A percentile compares a stretch with the other conserved stretches of the same genome.
phyloP scores from a whole-genome alignment of 192 early-diverging fungal genomes.

The Linnemannia zychae region DNA sequence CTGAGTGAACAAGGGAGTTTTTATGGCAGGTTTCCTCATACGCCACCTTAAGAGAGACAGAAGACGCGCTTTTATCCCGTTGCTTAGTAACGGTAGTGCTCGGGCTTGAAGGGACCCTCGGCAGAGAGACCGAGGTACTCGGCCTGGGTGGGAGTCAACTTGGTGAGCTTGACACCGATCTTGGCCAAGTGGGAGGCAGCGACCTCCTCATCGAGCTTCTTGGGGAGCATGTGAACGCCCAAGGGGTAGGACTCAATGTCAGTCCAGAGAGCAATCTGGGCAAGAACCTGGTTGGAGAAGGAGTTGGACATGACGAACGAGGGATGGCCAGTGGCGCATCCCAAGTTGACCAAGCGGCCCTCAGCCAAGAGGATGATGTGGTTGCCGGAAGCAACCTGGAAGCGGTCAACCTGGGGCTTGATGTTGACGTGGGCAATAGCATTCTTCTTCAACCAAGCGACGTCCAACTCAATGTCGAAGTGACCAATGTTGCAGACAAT shows the following conservation, averaged over 20 bases:
- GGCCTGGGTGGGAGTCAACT: slow-evolving; percentile 58
- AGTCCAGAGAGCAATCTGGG: slow-evolving; percentile 99
- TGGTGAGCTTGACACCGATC: slow-evolving; percentile 95
- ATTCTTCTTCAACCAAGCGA: slow-evolving; percentile 98
- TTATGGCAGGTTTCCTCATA: background rate
- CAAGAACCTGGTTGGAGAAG: slow-evolving; percentile 98
- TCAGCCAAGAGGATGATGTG: slow-evolving; percentile 98
- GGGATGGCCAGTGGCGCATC: slow-evolving; percentile 99
- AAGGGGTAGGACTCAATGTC: slow-evolving; percentile 87
- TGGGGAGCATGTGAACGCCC: slow-evolving; percentile 98
- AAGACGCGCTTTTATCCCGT: background rate
- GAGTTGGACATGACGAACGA: slow-evolving; percentile 99
- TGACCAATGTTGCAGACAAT: slow-evolving; percentile 99
- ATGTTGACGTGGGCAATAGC: slow-evolving; percentile 90
- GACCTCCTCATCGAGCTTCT: slow-evolving; percentile 99
- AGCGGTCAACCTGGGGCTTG: slow-evolving; percentile 99
- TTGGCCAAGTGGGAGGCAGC: slow-evolving; percentile 93
- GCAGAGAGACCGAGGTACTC: slow-evolving; percentile 28
- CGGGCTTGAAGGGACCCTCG: slow-evolving; percentile 93
- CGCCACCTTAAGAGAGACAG: slow-evolving; percentile 13
- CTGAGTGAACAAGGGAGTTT: background rate
- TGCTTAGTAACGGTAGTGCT: slow-evolving; percentile 90
- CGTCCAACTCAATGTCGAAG: slow-evolving; percentile 99
- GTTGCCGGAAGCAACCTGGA: slow-evolving; percentile 88
- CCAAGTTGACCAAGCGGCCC: slow-evolving; percentile 99